Percentiles rank a stretch among this genome's conserved stretches.
These are phyloP conservation scores for Prototheca stagnorum DNA, from an alignment of 163 green algal genomes.

Conservation along the genomic window DNA sequence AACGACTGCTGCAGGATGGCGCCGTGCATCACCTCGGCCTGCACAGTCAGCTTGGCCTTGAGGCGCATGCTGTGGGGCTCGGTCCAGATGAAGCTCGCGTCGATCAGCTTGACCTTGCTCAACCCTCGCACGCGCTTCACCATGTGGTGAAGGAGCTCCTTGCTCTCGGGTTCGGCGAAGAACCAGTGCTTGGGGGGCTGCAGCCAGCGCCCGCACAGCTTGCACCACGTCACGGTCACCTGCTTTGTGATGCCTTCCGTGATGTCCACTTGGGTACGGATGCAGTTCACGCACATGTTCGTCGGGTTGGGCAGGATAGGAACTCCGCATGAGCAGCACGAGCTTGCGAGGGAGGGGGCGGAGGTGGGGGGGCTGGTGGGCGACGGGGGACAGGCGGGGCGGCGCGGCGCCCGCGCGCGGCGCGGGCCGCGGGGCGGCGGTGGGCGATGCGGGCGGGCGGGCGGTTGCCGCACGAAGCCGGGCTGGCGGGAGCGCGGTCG, in stretches of 20 bases:
- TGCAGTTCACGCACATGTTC: conserved; percentile 98
- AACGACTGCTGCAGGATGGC: conserved; percentile 92
- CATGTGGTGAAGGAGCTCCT: conserved; percentile 94
- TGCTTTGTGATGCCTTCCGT: conserved; percentile 91
- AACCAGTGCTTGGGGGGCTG: conserved; percentile 93
- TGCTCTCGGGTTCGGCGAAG: conserved; percentile 74
- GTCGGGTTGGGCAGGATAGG: conserved; percentile 79
- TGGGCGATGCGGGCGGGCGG: neutral
- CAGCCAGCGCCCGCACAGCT: conserved; percentile 86
- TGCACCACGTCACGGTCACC: conserved; percentile 81
- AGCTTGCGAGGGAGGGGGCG: conserved; percentile 26
- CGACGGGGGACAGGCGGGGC: too few species aligned
- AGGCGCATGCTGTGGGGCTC: conserved; percentile 93
- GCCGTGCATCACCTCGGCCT: conserved; percentile 91
- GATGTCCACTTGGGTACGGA: conserved; percentile 93
- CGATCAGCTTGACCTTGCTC: conserved; percentile 86
- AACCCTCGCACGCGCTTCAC: conserved; percentile 85
- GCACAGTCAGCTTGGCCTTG: conserved; percentile 93
- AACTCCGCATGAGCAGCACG: conserved; percentile 91
- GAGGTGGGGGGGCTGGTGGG: too few species aligned
- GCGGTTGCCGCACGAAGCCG: neutral
- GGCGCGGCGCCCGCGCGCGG: too few species aligned
- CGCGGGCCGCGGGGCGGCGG: too few species aligned
- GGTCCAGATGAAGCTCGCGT: conserved; percentile 97
- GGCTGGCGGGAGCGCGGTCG: neutral